Base-by-base conservation (phyloP, 2,329 filamentous ascomycete species). In the Fusarium bactridioides region DNA sequence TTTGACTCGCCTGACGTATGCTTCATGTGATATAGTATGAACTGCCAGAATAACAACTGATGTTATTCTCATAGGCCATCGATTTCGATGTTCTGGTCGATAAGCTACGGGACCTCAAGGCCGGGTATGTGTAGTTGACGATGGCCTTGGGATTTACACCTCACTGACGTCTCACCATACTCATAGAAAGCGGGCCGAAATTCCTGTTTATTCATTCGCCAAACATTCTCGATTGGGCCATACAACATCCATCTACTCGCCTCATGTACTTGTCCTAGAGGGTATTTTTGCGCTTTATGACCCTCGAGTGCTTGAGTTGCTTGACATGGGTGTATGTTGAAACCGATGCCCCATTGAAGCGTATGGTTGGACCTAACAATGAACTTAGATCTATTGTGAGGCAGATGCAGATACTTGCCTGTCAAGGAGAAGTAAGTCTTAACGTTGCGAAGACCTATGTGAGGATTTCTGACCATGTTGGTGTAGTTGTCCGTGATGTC, bases 201-300 rank as follows among this genome's bases (percentile, higher is more conserved):
- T 99, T 61, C 96, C 96, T 1, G 87, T 97, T 16, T 99, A 99
- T 81, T 99, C 96, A 1, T 99, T 99, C 81, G 89, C 94, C 74
- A 93, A 97, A 79, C 96, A 99, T 82, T 90, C 93, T 70, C 90
- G 96, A 53, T 81, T 95, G 53, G 86, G 91, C 16, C 87, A 93
- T 73, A 97, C 94, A 0, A 97, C 93, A 1, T 92, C 93, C 2
- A 94, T 99, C 68, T 99, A 99, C 80, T 98, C 96, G 9, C 96
- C 96, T 3, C 96, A 97, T 82, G 96, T 99, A 29, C 86, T 99
- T 31, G 94, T 99, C 51, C 84, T 99, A 19, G 96, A 99, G 84
- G 96, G 96, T 25, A 99, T 99, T 35, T 94, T 99, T 82, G 96
- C 96, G 12, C 85, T 99, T 18, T 94, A 98, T 78, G 96, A 99